These are phyloP conservation scores for Pseudodiploospora longispora DNA, from an alignment of 2,329 filamentous ascomycete species.

Conservation along the genomic window DNA sequence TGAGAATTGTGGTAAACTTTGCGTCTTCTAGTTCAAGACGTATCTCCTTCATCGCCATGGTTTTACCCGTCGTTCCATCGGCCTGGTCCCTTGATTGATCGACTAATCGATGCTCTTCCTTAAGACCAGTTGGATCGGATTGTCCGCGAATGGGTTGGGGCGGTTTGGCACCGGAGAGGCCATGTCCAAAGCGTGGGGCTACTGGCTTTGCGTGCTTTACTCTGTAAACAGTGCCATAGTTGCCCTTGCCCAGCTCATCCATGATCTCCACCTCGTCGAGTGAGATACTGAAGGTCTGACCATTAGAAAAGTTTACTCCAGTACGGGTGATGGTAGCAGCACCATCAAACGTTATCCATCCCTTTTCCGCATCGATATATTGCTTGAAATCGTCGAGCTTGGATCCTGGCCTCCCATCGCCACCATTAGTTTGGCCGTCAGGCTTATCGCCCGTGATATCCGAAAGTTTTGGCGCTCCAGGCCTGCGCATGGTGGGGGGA, in stretches of 20 bases:
- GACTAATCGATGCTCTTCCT: constrained; percentile 3
- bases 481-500: constrained; percentile 18
- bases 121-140: constrained; percentile 26
- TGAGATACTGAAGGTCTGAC: constrained; percentile 85
- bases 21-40: constrained; percentile 90
- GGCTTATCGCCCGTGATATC: constrained; percentile 25
- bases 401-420: constrained; percentile 32
- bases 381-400: constrained; percentile 58
- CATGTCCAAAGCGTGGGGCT: constrained; percentile 50
- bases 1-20: constrained; percentile 94
- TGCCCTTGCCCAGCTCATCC: constrained; percentile 92
- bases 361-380: constrained; percentile 85
- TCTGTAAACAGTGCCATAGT: constrained; percentile 97
- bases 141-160: constrained; percentile 25
- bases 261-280: constrained; percentile 90
- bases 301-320: constrained; percentile 87
- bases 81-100: constrained; percentile 20
- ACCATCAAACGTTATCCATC: constrained; percentile 85
- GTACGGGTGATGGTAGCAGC: constrained; percentile 83
- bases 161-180: constrained; percentile 42
- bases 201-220: constrained; percentile 71
- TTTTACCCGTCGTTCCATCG: constrained; percentile 55
- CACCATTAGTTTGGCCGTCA: constrained; percentile 19
- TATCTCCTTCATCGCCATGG: constrained; percentile 99
- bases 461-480: constrained; percentile 35